phyloP scores from a whole-genome alignment of 768 basidiomycete genomes.

The Phanerochaete carnosa region DNA sequence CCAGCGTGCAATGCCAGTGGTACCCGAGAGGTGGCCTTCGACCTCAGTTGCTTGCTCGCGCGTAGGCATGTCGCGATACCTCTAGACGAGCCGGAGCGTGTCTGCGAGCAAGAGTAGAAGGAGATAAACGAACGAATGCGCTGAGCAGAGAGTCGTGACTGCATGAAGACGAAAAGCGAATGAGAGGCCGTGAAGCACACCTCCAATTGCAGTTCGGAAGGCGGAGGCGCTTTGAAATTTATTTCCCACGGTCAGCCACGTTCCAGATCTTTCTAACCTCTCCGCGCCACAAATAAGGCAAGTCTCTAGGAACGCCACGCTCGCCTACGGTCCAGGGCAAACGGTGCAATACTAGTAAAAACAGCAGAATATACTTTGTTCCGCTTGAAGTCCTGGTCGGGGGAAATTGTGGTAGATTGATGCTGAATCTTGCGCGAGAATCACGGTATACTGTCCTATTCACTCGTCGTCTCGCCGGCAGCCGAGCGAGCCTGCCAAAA shows the following conservation, averaged over 20 bases:
- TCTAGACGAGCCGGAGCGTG: slow-evolving; percentile 28
- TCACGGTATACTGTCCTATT: no score
- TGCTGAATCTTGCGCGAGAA: no score
- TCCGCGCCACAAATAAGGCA: slow-evolving; percentile 1
- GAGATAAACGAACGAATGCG: slow-evolving; percentile 51
- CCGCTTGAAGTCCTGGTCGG: no score
- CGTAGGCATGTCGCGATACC: slow-evolving; percentile 38
- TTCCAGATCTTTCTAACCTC: slow-evolving; percentile 12
- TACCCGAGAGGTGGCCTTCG: background rate
- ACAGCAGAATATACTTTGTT: background rate
- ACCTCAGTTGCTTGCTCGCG: slow-evolving; percentile 9
- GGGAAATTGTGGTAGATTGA: no score
- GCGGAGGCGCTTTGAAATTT: slow-evolving; percentile 6
- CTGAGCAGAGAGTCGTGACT: slow-evolving; percentile 25
- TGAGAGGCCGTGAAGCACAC: background rate
- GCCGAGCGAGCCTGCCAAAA: slow-evolving; percentile 11
- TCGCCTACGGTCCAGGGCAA: background rate
- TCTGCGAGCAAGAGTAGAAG: slow-evolving; percentile 53
- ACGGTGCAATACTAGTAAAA: background rate
- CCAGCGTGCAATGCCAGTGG: background rate
- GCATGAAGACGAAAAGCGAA: slow-evolving; percentile 3
- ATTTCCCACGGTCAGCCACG: slow-evolving; percentile 13
- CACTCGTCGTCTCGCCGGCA: background rate
- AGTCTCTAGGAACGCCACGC: background rate
- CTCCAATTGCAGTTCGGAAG: background rate